phyloP scores from a whole-genome alignment of 2,329 filamentous ascomycete species.

The Paecilomyces dactylethromorphus region DNA sequence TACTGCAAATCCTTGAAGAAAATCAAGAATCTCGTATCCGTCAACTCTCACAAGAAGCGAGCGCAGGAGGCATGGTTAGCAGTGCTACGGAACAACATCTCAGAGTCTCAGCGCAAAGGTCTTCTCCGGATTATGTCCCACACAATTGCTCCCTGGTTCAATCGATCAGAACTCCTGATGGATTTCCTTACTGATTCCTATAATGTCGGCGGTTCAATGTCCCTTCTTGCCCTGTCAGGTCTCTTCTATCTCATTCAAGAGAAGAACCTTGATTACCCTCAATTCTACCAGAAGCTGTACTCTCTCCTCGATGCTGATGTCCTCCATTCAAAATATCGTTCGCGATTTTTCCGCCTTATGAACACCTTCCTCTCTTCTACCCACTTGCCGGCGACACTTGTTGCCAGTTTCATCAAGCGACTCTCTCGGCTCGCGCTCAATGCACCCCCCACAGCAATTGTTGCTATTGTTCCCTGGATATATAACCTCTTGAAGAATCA shows the following conservation, averaged over 20 bases:
- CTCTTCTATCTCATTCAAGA: conserved; percentile 92
- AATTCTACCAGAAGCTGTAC: conserved; percentile 91
- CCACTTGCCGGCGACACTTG: conserved; percentile 82
- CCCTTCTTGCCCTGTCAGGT: conserved; percentile 81
- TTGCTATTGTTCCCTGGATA: conserved; percentile 82
- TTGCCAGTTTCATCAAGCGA: conserved; percentile 96
- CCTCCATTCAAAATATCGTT: conserved; percentile 89
- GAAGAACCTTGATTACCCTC: conserved; percentile 91
- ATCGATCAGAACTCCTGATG: conserved; percentile 79
- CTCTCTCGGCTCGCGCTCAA: conserved; percentile 77
- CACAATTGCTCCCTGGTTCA: conserved; percentile 83
- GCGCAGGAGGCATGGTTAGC: conserved; percentile 84
- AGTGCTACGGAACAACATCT: conserved; percentile 59
- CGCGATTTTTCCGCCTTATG: conserved; percentile 84
- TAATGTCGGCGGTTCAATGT: conserved; percentile 76
- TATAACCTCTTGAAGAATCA: conserved; percentile 93
- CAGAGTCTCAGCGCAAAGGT: conserved; percentile 68
- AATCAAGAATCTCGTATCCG: conserved; percentile 61
- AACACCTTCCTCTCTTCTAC: conserved; percentile 87
- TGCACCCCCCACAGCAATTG: conserved; percentile 82
- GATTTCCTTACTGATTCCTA: conserved; percentile 97
- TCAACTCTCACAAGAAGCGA: conserved; percentile 66
- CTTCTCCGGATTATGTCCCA: conserved; percentile 69
- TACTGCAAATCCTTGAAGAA: conserved; percentile 51
- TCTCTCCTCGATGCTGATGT: conserved; percentile 80